Evolutionary conservation across 139 green algal genomes (phyloP).

Genomic region (Tetradesmus obliquus): DNA sequence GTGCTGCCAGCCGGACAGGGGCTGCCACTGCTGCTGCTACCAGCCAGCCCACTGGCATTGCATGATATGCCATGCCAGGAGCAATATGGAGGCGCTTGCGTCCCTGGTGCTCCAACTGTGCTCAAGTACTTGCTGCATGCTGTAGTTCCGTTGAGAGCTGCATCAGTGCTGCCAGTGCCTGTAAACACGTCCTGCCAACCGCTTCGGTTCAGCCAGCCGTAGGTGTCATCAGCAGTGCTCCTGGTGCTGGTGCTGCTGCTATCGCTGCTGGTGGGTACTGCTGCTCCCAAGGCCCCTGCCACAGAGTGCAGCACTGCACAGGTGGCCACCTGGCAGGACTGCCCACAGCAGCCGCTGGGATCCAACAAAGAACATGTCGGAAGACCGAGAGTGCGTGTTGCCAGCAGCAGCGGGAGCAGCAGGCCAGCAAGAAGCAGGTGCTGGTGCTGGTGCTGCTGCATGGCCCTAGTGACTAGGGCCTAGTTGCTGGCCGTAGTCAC

Average conservation of each 20-base stretch:
- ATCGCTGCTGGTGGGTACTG: neutral
- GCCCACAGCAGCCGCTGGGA: neutral
- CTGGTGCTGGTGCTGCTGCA: neutral
- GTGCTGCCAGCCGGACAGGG: neutral
- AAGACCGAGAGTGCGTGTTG: neutral
- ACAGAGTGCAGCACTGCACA: neutral
- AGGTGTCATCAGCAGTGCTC: neutral
- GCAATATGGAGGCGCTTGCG: neutral
- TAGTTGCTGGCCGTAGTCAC: neutral
- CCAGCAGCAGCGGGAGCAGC: neutral
- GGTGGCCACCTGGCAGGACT: neutral
- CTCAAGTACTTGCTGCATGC: neutral
- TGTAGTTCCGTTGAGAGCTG: neutral
- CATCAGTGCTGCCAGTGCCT: neutral
- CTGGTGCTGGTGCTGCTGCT: neutral
- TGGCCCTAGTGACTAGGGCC: neutral
- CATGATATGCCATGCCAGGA: slow-evolving; percentile 13
- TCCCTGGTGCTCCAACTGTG: neutral
- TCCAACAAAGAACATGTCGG: neutral
- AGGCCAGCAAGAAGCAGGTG: neutral
- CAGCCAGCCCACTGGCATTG: neutral
- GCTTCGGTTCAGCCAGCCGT: neutral
- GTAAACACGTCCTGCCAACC: slow-evolving; percentile 12
- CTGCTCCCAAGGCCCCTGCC: neutral
- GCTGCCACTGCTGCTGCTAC: neutral